Base-by-base conservation (phyloP, 2,329 filamentous ascomycete species). In the Remersonia thermophila region DNA sequence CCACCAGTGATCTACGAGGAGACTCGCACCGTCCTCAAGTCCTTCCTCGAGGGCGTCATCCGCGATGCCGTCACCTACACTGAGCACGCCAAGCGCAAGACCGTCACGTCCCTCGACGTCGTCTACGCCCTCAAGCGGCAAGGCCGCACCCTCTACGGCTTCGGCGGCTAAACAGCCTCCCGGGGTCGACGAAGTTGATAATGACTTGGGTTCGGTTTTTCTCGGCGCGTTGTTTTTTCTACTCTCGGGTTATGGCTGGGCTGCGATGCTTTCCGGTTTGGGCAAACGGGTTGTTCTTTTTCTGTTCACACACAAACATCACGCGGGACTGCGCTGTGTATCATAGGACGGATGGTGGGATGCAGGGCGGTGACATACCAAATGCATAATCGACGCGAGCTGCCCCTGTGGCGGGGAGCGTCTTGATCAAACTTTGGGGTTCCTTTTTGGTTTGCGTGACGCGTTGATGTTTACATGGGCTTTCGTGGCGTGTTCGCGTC, bases 51-150 rank as follows among this genome's bases (percentile, higher is more conserved):
- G 66, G 71, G 73, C 55, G 78, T 83, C 61, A 83, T 83, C 55
- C 78, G 78, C 60, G 78, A 83, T 48, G 78, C 78, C 45, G 78
- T 83, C 64, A 83, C 78, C 56, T 83, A 83, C 68, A 83, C 78
- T 37, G 78, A 83, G 67, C 78, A 83, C 66, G 79, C 79, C 65
- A 83, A 83, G 75, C 76, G 79, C 63, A 83, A 83, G 77, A 83
- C 79, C 12, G 79, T 83, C 60, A 83, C 74, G 23, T 78, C 74
- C 7, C 70, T 78, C 33, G 74, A 79, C 49, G 74, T 79, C 17
- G 74, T 78, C 59, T 79, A 78, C 49, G 73, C 73, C 30, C 66
- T 79, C 49, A 79, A 79, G 70, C 67, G 74, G 60, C 74, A 79
- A 65, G 74, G 74, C 57, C 71, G 80, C 56, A 83, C 82, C 58